Evolutionary conservation across 345 rosid species (phyloP).

Genomic region (Triadica sebifera): DNA sequence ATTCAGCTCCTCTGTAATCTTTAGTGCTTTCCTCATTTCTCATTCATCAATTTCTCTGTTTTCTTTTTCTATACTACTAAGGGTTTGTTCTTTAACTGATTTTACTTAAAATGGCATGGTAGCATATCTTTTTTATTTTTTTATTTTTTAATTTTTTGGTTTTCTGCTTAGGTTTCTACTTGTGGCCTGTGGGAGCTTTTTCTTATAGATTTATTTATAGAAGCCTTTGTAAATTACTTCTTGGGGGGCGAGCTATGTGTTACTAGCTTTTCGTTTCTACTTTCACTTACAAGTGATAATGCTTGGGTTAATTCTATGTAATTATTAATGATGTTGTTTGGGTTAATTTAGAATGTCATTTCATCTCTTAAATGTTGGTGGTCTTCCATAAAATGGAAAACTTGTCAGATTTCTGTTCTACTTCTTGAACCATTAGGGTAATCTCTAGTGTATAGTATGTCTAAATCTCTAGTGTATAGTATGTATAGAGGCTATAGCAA

Average conservation of each 20-base stretch:
- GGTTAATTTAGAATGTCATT: neutral
- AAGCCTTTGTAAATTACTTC: neutral
- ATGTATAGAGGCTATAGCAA: neutral
- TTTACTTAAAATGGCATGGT: neutral
- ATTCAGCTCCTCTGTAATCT: conserved; percentile 6
- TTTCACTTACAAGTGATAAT: neutral
- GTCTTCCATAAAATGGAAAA: neutral
- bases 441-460: neutral
- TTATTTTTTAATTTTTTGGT: neutral
- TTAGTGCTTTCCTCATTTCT: neutral
- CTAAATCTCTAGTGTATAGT: neutral
- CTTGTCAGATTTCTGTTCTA: neutral
- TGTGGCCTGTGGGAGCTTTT: too few relatives aligned
- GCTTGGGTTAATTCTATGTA: neutral
- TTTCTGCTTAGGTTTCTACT: neutral
- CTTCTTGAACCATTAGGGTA: neutral
- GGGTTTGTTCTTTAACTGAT: conserved; percentile 9
- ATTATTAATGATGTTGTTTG: too few relatives aligned
- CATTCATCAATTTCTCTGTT: neutral
- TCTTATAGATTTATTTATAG: neutral
- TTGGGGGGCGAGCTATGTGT: neutral
- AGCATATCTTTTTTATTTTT: neutral
- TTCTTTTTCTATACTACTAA: neutral
- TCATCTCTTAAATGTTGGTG: neutral
- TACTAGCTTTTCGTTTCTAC: neutral